Conservation (phyloP, 495 filamentous ascomycete genomes). For the Penicillium crystallinum region DNA sequence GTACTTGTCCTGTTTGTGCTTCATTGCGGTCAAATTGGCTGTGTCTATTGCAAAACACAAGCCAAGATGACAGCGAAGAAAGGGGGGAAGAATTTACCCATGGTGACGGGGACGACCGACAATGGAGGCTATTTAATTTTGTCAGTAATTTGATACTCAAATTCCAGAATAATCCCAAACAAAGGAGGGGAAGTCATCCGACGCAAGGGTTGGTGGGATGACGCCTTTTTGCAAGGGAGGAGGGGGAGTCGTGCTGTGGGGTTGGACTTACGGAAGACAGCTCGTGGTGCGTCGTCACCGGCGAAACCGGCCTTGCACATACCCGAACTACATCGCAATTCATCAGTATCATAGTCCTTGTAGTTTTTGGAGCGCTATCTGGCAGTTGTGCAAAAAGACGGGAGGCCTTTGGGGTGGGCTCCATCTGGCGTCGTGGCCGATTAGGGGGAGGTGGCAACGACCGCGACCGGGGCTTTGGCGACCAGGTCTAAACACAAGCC, state of each 20-base stretch:
- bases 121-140: slow-evolving; percentile 71
- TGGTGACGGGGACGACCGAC: slow-evolving; percentile 99
- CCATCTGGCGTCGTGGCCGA: slow-evolving; percentile 13
- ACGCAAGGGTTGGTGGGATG: slow-evolving; percentile 30
- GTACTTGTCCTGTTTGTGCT: slow-evolving; percentile 25
- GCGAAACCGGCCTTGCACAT: slow-evolving; percentile 99
- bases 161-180: not conserved
- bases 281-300: slow-evolving; percentile 99
- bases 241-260: slow-evolving; percentile 17
- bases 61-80: slow-evolving; percentile 22
- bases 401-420: slow-evolving; percentile 15
- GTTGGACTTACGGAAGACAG: slow-evolving; percentile 96
- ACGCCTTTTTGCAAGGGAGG: slow-evolving; percentile 12
- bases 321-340: slow-evolving; percentile 70
- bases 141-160: not conserved
- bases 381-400: slow-evolving; percentile 4
- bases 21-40: not conserved
- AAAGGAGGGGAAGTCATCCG: slow-evolving; percentile 4
- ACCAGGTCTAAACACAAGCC: slow-evolving; percentile 16
- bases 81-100: slow-evolving; percentile 66
- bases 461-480: slow-evolving; percentile 26
- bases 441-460: slow-evolving; percentile 16
- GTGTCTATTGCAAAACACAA: not conserved
- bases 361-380: not conserved
- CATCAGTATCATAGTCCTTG: slow-evolving; percentile 43